Conservation (phyloP, 805 yeast genomes). For the Metschnikowia amazonensis region DNA sequence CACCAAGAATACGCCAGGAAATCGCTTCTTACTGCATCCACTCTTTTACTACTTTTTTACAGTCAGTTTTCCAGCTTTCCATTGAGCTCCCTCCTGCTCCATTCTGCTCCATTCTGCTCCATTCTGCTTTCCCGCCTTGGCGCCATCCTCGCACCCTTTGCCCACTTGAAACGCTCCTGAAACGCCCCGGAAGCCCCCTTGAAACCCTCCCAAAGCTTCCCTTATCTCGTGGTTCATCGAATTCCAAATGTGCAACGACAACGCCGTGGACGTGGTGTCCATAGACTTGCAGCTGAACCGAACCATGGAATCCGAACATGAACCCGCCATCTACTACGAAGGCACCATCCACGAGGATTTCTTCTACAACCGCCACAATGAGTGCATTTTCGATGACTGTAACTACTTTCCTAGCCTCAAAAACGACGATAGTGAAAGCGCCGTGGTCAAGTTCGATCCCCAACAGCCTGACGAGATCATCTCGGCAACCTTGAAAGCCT, state of each 20-base stretch:
- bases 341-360: slow-evolving; percentile 15
- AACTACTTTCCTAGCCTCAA: slow-evolving; percentile 31
- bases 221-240: too few relatives aligned
- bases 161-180: not conserved
- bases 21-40: not conserved
- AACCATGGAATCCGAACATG: slow-evolving; percentile 4
- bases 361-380: slow-evolving; percentile 35
- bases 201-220: slow-evolving; percentile 4
- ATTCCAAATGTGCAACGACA: not conserved
- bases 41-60: not conserved
- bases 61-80: not conserved
- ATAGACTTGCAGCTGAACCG: not conserved
- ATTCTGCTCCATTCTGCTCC: too few relatives aligned
- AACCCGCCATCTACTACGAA: slow-evolving; percentile 10
- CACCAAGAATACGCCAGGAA: not conserved
- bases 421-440: slow-evolving; percentile 10
- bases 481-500: slow-evolving; percentile 40
- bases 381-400: slow-evolving; percentile 36
- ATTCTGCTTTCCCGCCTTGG: too few relatives aligned
- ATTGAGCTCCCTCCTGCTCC: not conserved
- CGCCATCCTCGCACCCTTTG: not conserved
- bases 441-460: slow-evolving; percentile 34
- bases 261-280: not conserved
- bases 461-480: slow-evolving; percentile 30
- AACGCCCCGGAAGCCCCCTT: not conserved